Percentiles rank a stretch among this genome's conserved stretches.
Evolutionary conservation across 2,329 filamentous ascomycete genomes (phyloP).

Genomic region (Ceratocystis cubensis): DNA sequence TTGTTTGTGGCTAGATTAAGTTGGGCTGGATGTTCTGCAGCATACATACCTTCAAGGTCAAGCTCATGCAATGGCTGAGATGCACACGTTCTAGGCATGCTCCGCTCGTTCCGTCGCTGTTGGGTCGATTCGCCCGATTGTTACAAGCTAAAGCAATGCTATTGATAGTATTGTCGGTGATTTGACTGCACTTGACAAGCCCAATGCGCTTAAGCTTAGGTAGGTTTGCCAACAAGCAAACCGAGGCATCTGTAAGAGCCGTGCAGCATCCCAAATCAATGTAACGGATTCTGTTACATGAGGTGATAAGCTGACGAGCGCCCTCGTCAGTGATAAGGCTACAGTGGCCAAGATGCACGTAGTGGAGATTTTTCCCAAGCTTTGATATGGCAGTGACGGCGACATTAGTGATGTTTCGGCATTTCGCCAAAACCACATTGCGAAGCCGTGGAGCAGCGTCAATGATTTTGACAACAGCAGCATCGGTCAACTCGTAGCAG

Average conservation of each 20-base stretch:
- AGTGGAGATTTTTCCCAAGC: conserved; percentile 91
- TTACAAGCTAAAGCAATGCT: conserved; percentile 23
- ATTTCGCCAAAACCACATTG: conserved; percentile 90
- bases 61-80: conserved; percentile 80
- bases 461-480: conserved; percentile 79
- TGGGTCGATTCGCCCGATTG: neutral
- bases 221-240: conserved; percentile 68
- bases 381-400: conserved; percentile 78
- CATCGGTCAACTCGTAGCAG: conserved; percentile 71
- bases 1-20: too few relatives aligned
- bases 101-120: conserved; percentile 23
- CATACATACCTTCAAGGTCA: conserved; percentile 62
- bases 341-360: conserved; percentile 91
- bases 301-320: conserved; percentile 68
- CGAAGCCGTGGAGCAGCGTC: conserved; percentile 73
- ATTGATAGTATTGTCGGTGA: conserved; percentile 75
- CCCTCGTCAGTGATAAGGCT: conserved; percentile 79
- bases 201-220: conserved; percentile 93
- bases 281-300: conserved; percentile 88
- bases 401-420: conserved; percentile 78
- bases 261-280: conserved; percentile 95
- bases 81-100: conserved; percentile 81
- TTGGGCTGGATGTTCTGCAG: neutral
- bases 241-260: conserved; percentile 74
- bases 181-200: conserved; percentile 80